Evolutionary conservation across 495 filamentous ascomycete genomes (phyloP).

Genomic region (Peziza echinospora): DNA sequence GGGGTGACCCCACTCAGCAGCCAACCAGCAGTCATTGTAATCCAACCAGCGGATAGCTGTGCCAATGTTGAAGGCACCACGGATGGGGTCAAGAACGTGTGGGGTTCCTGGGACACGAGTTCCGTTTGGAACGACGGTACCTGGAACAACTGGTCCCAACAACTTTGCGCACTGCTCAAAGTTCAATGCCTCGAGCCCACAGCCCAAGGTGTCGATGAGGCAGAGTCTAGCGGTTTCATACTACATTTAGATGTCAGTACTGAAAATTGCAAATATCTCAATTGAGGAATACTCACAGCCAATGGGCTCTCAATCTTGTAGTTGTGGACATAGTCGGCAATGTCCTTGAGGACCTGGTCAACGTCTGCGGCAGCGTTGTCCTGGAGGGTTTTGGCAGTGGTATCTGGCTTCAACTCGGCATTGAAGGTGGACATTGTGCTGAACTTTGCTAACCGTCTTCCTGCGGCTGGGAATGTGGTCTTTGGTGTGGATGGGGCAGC

Average conservation of each 20-base stretch:
- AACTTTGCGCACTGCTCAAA: constrained; percentile 93
- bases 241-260: too few species aligned
- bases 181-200: constrained; percentile 80
- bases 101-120: constrained; percentile 78
- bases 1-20: constrained; percentile 95
- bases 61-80: constrained; percentile 95
- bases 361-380: not conserved
- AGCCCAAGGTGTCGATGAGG: constrained; percentile 87
- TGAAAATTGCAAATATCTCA: too few species aligned
- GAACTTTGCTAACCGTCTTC: not conserved
- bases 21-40: constrained; percentile 99
- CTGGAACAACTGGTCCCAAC: constrained; percentile 70
- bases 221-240: constrained; percentile 81
- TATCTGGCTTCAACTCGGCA: not conserved
- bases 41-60: constrained; percentile 97
- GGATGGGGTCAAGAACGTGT: constrained; percentile 85
- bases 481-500: not conserved
- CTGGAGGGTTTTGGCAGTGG: not conserved
- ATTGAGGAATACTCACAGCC: constrained; percentile 40
- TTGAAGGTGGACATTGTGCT: not conserved
- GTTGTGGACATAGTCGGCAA: constrained; percentile 82
- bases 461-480: not conserved
- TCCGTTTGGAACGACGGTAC: constrained; percentile 82
- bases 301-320: constrained; percentile 78
- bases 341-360: constrained; percentile 88